Base-by-base conservation (phyloP, 495 filamentous ascomycete species). In the Penicillium dipodomyicola region DNA sequence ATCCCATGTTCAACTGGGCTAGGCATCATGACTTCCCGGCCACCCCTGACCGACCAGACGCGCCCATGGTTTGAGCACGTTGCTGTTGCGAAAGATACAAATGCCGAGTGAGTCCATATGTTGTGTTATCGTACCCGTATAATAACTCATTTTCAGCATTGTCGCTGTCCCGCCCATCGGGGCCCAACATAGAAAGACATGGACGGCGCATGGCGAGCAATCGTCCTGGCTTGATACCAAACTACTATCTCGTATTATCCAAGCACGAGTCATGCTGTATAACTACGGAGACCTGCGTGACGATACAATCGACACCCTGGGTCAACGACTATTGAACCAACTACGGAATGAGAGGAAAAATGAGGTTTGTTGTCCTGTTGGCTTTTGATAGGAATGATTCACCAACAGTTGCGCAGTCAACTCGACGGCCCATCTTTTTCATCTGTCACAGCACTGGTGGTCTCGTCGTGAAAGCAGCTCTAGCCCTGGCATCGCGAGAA, bases 401-500 rank as follows among this genome's bases (percentile, higher is more conserved):
- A 5, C 29, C 22, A 40, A 57, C 20, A 10, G 14, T 5, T 15
- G 12, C 15, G 2, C 37, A 72, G 63, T 67, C 59, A 19, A 49
- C 54, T 15, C 62, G 63, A 19, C 71, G 84, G 1, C 84, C 83
- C 1, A 64, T 88, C 1, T 81, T 87, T 59, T 85, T 87, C 61
- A 74, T 88, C 20, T 86, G 78, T 30, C 85, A 87, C 48, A 86
- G 84, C 58, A 84, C 86, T 7, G 84, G 85, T 6, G 85, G 84
- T 3, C 67, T 86, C 47, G 81, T 86, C 2, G 81, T 73, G 5
- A 87, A 86, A 65, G 62, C 70, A 20, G 81, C 81, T n/a, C 62
- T 86, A n/a, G 71, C 79, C 4, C 67, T 70, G 37, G 82, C 82
- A 15, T 78, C 67, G 49, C 71, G 70, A 46, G 58, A 69, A 52